These are phyloP conservation scores for Hemileccinum impolitum DNA, from an alignment of 768 basidiomycete species.

Conservation along the genomic window DNA sequence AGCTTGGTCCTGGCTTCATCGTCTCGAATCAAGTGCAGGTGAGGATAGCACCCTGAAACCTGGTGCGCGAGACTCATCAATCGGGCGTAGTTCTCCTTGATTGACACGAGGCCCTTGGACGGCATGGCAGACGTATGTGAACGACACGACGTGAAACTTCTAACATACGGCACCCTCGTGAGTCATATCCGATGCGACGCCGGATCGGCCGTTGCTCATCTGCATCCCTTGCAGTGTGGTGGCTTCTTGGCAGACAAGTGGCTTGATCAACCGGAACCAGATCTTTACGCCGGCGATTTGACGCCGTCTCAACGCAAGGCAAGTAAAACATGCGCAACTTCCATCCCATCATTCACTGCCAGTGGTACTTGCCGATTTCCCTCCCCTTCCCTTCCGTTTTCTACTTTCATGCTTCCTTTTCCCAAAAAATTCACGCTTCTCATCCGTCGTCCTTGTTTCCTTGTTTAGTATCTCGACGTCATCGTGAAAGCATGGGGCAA, in stretches of 20 bases:
- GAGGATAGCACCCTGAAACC: conserved; percentile 6
- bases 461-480: conserved; percentile 74
- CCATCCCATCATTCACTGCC: no score
- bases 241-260: conserved; percentile 79
- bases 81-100: conserved; percentile 64
- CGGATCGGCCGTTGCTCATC: conserved; percentile 2
- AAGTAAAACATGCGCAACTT: conserved; percentile 11
- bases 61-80: conserved; percentile 11
- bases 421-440: background rate
- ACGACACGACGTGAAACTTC: conserved; percentile 66
- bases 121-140: conserved; percentile 76
- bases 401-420: background rate
- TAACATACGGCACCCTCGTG: conserved; percentile 82
- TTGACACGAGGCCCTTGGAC: conserved; percentile 74
- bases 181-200: conserved; percentile 22
- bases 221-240: conserved; percentile 55
- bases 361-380: background rate
- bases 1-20: conserved; percentile 64
- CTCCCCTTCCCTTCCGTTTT: background rate
- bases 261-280: conserved; percentile 65
- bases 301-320: conserved; percentile 86
- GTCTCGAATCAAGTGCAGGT: conserved; percentile 87
- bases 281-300: conserved; percentile 61
- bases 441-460: background rate
- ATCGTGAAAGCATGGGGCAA: conserved; percentile 76